phyloP scores from a whole-genome alignment of 2,329 filamentous ascomycete species.

The Ascosphaera apis region DNA sequence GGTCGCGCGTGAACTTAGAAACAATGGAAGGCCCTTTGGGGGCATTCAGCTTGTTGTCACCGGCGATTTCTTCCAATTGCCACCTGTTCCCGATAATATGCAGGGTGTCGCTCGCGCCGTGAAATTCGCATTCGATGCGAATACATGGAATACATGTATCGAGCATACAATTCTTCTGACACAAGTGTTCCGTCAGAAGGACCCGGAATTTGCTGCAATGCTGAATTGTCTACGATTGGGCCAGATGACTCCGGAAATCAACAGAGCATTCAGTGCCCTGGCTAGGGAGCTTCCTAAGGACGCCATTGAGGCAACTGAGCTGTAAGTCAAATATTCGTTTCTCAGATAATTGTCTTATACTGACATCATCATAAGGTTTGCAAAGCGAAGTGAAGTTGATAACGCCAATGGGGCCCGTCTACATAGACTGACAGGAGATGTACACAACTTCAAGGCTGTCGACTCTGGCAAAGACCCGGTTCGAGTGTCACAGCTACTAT shows the following conservation, averaged over 20 bases:
- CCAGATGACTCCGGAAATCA: constrained; percentile 50
- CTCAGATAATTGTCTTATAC: background rate
- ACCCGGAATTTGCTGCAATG: constrained; percentile 77
- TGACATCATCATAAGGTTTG: constrained; percentile 34
- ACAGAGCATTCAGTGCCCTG: constrained; percentile 51
- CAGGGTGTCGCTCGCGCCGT: constrained; percentile 26
- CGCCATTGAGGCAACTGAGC: constrained; percentile 59
- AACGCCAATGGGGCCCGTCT: constrained; percentile 59
- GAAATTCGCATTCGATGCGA: constrained; percentile 83
- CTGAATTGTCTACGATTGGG: constrained; percentile 95
- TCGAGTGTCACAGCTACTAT: constrained; percentile 52
- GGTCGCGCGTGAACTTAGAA: constrained; percentile 63
- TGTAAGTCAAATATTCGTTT: constrained; percentile 25
- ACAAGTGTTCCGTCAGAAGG: constrained; percentile 88
- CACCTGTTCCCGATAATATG: constrained; percentile 64
- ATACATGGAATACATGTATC: constrained; percentile 78
- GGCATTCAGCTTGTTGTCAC: constrained; percentile 92
- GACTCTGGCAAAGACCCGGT: constrained; percentile 50
- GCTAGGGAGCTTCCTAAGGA: constrained; percentile 48
- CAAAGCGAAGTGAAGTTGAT: constrained; percentile 76
- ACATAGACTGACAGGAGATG: constrained; percentile 42
- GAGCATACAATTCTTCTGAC: constrained; percentile 90
- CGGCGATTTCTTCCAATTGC: constrained; percentile 92
- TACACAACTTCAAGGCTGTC: constrained; percentile 43
- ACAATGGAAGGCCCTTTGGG: constrained; percentile 80